phyloP scores from a whole-genome alignment of 352 stramenopile genomes.

The Phytophthora melonis region DNA sequence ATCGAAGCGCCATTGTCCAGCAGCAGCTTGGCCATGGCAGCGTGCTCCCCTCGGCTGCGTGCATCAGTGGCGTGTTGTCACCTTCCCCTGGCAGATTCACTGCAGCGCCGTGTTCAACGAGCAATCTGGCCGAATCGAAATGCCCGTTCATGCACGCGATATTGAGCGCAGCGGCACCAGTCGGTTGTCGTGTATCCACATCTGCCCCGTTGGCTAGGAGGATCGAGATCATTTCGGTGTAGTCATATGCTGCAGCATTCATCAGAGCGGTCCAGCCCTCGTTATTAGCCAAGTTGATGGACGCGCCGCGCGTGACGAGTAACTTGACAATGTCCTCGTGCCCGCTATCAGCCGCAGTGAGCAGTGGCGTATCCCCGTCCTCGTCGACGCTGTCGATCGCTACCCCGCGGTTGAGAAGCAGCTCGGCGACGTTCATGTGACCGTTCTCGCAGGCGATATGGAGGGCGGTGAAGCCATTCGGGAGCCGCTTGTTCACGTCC shows the following conservation, averaged over 20 bases:
- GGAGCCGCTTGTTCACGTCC: not conserved
- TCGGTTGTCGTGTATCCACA: not conserved
- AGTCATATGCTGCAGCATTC: conserved; percentile 1
- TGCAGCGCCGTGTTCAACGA: not conserved
- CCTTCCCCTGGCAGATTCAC: not conserved
- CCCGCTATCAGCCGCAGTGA: conserved; percentile 1
- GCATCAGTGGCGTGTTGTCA: conserved; percentile 1
- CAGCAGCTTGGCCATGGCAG: not conserved
- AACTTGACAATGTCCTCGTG: conserved; percentile 2
- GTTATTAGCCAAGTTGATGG: not conserved
- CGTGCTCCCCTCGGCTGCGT: not conserved
- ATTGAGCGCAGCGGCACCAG: not conserved
- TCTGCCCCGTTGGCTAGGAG: not conserved
- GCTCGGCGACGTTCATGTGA: not conserved
- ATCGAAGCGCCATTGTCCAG: conserved; percentile 3
- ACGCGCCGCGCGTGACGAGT: not conserved
- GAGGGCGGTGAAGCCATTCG: conserved; percentile 1
- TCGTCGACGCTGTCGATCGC: conserved; percentile 4
- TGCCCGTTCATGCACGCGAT: not conserved
- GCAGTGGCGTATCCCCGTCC: conserved; percentile 4
- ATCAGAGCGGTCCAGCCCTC: conserved; percentile 11
- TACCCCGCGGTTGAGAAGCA: not conserved
- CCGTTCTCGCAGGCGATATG: conserved; percentile 1
- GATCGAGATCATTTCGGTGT: not conserved
- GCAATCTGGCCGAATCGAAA: not conserved